Evolutionary conservation across 2,329 filamentous ascomycete genomes (phyloP), one percentile per base, ranked within the genome.

Genomic region (Plenodomus tracheiphilus): DNA sequence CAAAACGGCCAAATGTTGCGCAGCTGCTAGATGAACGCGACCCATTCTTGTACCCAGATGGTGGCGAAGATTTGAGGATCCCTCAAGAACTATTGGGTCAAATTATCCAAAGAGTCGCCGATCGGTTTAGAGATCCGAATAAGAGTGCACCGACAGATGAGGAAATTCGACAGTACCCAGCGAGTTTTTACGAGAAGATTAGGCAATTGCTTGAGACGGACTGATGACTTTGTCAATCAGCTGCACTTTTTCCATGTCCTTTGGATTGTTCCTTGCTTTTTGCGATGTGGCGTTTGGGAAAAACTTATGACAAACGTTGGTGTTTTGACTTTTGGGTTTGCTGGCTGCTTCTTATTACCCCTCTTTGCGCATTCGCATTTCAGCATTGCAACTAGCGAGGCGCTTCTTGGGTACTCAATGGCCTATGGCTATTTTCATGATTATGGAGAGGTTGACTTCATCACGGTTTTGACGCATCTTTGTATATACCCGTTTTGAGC

Each of bases 41-140:
- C 58, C 74, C 77, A 2, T 86, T 83, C 58, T 63, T 86, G 46
- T 80, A 83, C 54, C 84, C 84, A 0, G 83, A 85, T 38, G 32
- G 74, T 68, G 47, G 80, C 78, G 43, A 77, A 68, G 49, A 81
- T 80, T 54, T 82, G 70, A 11, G 77, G 3, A 74, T 75, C 18
- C 62, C 68, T 2, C 62, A 85, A 62, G 81, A 84, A n/a, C 73
- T 85, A 62, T 73, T 86, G 4, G 79, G 76, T 2, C 78, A 83
- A 54, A 82, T 86, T 25, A 77, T 86, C 54, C 75, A 77, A 43
- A 81, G 81, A 40, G 82, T 86, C 15, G 79, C 84, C 3, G 79
- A 83, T 51, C 79, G 85, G 54, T 85, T 83, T 62, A 73, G 78
- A 22, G 79, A 80, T 58, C 63, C 68, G 8, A 72, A 69, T 19